These are phyloP conservation scores for Excoecaria agallocha DNA, from an alignment of 345 rosid species.

Conservation along the genomic window DNA sequence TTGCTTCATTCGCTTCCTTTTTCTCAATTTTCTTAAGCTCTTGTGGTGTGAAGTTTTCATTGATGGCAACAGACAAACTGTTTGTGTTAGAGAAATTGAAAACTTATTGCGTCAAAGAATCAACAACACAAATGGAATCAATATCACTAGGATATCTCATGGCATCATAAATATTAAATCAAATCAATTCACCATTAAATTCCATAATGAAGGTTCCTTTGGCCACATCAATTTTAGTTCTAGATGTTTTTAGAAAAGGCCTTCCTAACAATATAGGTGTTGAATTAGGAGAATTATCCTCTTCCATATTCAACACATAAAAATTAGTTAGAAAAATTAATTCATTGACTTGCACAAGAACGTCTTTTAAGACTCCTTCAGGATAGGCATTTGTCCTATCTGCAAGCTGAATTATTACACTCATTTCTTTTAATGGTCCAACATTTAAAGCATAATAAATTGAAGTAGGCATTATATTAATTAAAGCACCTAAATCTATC, in stretches of 20 bases:
- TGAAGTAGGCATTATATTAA: not conserved
- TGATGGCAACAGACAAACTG: no score
- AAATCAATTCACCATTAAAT: not conserved
- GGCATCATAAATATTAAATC: not conserved
- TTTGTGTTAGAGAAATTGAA: no score
- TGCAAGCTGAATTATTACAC: not conserved
- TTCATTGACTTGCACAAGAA: not conserved
- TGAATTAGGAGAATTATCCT: not conserved
- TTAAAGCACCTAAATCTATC: not conserved
- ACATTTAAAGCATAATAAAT: not conserved
- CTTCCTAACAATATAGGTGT: not conserved
- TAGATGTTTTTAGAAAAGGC: not conserved
- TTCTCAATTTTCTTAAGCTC: no score
- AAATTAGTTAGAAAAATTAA: not conserved
- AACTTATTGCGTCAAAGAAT: no score
- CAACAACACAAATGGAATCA: not conserved
- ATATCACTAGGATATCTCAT: not conserved
- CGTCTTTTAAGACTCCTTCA: not conserved
- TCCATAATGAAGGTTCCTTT: not conserved
- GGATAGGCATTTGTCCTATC: not conserved
- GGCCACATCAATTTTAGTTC: not conserved
- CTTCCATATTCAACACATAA: not conserved
- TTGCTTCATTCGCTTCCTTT: not conserved
- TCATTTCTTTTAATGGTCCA: not conserved
- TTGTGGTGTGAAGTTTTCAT: no score